A percentile compares a stretch with the other conserved stretches of the same genome.
phyloP scores from a whole-genome alignment of 73 alveolate genomes.

The Blepharisma stoltei region DNA sequence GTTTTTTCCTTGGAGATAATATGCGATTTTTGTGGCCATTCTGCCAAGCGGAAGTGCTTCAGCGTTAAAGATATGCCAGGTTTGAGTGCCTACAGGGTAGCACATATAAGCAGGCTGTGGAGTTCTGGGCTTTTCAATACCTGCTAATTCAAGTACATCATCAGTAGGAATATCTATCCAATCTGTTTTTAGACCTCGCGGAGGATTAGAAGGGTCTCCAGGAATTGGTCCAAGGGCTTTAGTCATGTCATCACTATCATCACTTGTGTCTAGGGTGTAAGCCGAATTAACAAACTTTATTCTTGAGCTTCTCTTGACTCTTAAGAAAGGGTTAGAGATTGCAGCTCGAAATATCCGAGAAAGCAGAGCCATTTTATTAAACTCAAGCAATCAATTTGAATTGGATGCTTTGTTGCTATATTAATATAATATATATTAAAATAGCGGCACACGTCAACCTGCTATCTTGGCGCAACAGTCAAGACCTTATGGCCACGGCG shows the following conservation, averaged over 20 bases:
- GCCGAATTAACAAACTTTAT: background rate
- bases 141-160: background rate
- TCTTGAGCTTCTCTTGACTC: background rate
- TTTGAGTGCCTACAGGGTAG: background rate
- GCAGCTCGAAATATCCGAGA: constrained; percentile 16
- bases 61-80: constrained; percentile 71
- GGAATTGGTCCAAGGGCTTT: background rate
- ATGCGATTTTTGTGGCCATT: constrained; percentile 50
- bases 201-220: background rate
- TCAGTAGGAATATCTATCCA: background rate
- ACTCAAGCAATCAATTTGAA: too few relatives aligned
- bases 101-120: constrained; percentile 1
- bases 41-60: constrained; percentile 53
- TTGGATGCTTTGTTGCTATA: too few relatives aligned
- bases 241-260: constrained; percentile 16
- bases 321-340: background rate
- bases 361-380: constrained; percentile 22
- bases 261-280: background rate
- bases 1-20: constrained; percentile 50
- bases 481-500: too few relatives aligned
- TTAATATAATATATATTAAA: too few relatives aligned
- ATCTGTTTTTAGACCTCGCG: background rate
- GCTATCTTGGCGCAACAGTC: too few relatives aligned
- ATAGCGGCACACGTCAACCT: too few relatives aligned
- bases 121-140: constrained; percentile 6